Evolutionary conservation across 371 early-diverging fungal genomes (phyloP).

Genomic region (Haplosporangium sp.): DNA sequence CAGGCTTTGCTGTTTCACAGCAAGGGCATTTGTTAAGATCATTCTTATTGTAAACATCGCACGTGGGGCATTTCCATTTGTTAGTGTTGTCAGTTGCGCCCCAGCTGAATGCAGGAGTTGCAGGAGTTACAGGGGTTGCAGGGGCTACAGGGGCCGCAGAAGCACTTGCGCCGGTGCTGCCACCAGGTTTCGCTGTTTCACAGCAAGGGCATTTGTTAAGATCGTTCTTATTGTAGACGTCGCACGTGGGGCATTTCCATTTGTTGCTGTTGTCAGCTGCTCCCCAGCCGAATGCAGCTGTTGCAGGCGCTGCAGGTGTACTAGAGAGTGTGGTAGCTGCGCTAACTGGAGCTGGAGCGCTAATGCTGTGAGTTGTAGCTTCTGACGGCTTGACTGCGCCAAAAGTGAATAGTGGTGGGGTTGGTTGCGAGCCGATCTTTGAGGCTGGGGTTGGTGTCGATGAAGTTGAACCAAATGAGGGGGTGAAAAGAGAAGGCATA

Average conservation of each 20-base stretch:
- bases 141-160: conserved; percentile 1
- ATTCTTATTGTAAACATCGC: conserved; percentile 32
- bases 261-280: conserved; percentile 18
- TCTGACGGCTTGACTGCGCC: neutral
- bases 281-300: conserved; percentile 2
- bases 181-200: conserved; percentile 24
- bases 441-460: neutral
- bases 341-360: neutral
- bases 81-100: conserved; percentile 8
- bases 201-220: conserved; percentile 31
- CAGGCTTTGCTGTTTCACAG: conserved; percentile 32
- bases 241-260: conserved; percentile 49
- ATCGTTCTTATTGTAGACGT: conserved; percentile 22
- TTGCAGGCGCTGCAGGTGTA: neutral
- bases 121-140: neutral
- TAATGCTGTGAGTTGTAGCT: neutral
- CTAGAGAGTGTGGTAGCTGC: neutral
- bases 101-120: conserved; percentile 4
- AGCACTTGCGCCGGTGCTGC: neutral
- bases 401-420: conserved; percentile 7
- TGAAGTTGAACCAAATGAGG: conserved; percentile 3
- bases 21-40: conserved; percentile 22
- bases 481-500: conserved; percentile 3
- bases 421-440: neutral
- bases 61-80: conserved; percentile 48